A percentile compares a stretch with the other conserved stretches of the same genome.
Evolutionary conservation across 495 filamentous ascomycete genomes (phyloP).

Genomic region (Tirmania nivea): DNA sequence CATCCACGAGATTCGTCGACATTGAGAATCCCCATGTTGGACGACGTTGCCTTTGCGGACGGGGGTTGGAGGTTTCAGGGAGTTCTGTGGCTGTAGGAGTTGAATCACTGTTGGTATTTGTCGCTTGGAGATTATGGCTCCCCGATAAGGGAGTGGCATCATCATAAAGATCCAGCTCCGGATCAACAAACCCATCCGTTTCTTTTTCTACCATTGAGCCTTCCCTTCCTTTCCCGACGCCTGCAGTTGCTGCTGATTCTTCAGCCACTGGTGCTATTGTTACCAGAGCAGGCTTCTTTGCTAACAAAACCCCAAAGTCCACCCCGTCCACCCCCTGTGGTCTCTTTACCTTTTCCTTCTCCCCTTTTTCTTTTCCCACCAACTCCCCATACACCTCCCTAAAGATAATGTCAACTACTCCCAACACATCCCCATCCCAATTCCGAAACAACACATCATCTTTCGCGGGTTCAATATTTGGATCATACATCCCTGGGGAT

Average conservation of each 20-base stretch:
- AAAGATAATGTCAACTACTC: slow-evolving; percentile 34
- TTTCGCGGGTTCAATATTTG: slow-evolving; percentile 77
- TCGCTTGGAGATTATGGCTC: too few relatives aligned
- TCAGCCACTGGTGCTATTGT: neutral
- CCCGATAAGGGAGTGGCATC: neutral
- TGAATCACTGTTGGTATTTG: neutral
- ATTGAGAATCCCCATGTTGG: slow-evolving; percentile 22
- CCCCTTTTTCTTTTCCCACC: slow-evolving; percentile 1
- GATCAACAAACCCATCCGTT: neutral
- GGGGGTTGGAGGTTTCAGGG: neutral
- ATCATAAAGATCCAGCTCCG: neutral
- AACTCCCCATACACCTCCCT: slow-evolving; percentile 29
- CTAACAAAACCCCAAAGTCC: neutral
- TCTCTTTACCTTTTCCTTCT: neutral
- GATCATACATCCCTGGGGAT: slow-evolving; percentile 45
- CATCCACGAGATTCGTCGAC: slow-evolving; percentile 20
- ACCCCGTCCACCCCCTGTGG: neutral
- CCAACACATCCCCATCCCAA: slow-evolving; percentile 27
- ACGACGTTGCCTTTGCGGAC: slow-evolving; percentile 3
- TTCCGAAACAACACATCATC: slow-evolving; percentile 67
- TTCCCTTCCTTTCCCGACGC: too few relatives aligned
- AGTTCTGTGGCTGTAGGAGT: neutral
- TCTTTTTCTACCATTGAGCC: neutral
- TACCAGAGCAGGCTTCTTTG: neutral
- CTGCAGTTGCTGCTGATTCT: neutral